Evolutionary conservation across 2,329 filamentous ascomycete species (phyloP), one percentile per base, ranked within the genome.

Genomic region (Apiospora malaysiana): DNA sequence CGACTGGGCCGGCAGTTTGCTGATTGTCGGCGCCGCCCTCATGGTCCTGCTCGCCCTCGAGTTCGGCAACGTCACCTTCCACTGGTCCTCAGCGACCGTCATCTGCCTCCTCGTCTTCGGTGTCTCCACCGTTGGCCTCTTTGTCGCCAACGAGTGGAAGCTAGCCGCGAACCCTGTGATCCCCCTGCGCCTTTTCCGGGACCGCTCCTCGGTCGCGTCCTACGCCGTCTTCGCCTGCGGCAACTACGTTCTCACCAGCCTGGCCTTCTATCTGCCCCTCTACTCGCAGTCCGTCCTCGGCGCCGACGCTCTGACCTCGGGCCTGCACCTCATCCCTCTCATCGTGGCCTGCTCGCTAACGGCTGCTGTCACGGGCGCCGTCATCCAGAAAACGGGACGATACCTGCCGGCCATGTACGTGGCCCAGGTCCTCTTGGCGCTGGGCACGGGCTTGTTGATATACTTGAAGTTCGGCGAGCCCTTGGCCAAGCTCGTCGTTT

Each of bases 281-380:
- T 94, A 91, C 80, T 91, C 93, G 69, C 93, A 95, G 78, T 87
- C 90, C 2, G 91, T 91, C 0, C 85, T 91, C 2, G 85, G 86
- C 68, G 88, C 88, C 1, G 85, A 85, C 0, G 89, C 91, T 0
- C 81, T 92, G 45, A 83, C 83, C n/a, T 92, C 89, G 0, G 87
- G 87, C 4, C 78, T 91, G 0, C 85, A 92, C 16, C 83, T 92
- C 2, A 83, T 94, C 0, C 91, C 92, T 0, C 87, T 91, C 51
- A 89, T 88, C 27, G 76, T 87, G 18, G 79, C 83, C n/a, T 81
- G 85, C 21, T 84, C 85, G 3, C 68, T 85, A 4, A 76, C 81
- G 4, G 85, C 85, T 14, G 84, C 84, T 0, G 63, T 68, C 21
- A 76, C 77, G 2, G 82, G 81, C 4, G 70, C 79, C n/a, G 72